These are phyloP conservation scores for Endocladia muricata DNA, from an alignment of 31 red algal species.

Conservation along the genomic window DNA sequence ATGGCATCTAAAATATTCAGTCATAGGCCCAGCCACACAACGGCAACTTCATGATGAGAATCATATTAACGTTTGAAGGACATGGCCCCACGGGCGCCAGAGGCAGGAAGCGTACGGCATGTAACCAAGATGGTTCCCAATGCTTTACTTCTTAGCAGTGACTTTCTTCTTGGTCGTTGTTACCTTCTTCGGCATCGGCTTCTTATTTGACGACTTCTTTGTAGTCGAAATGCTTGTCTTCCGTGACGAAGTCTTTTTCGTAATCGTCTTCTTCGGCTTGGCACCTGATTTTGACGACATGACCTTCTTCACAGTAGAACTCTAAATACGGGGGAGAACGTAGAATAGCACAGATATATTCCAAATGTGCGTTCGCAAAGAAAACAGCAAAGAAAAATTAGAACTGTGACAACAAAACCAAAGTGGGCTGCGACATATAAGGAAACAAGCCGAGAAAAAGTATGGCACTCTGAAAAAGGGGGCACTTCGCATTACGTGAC, in stretches of 20 bases:
- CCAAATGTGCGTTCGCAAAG: background rate
- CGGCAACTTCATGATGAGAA: too few relatives aligned
- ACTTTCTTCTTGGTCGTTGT: conserved; percentile 44
- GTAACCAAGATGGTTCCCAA: too few relatives aligned
- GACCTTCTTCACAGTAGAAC: background rate
- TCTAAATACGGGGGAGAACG: background rate
- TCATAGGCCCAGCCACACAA: too few relatives aligned
- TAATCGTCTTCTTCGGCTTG: conserved; percentile 42
- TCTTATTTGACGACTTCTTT: conserved; percentile 49
- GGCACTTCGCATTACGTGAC: background rate
- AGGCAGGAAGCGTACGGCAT: too few relatives aligned
- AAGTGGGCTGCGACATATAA: background rate
- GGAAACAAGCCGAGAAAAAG: background rate
- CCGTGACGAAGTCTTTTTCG: conserved; percentile 30
- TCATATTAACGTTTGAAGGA: too few relatives aligned
- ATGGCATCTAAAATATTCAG: too few relatives aligned
- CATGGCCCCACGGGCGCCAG: too few relatives aligned
- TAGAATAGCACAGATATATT: background rate
- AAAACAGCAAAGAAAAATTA: background rate
- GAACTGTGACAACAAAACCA: background rate
- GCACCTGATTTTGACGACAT: conserved; percentile 18
- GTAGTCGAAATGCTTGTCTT: conserved; percentile 17
- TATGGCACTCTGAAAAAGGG: background rate
- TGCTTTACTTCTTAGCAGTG: conserved; percentile 47
- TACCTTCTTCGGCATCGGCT: conserved; percentile 17